Conservation (phyloP, 176 grass and related monocot genomes). For the Lolium perenne region DNA sequence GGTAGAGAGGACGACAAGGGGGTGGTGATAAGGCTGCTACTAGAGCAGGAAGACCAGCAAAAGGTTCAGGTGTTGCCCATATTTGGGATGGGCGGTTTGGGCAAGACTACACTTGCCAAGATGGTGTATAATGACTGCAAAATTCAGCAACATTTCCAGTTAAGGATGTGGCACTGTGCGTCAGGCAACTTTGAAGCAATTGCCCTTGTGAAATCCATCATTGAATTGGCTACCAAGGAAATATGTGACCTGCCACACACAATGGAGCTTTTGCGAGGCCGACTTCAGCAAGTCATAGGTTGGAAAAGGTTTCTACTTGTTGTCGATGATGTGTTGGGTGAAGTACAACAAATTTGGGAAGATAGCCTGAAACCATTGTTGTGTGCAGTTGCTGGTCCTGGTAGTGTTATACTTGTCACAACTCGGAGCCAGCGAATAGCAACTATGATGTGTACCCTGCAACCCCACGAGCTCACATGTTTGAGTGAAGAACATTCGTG, state of each 20-base stretch:
- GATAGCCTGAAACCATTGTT: neutral
- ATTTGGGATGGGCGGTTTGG: constrained; percentile 53
- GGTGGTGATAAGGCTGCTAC: constrained; percentile 25
- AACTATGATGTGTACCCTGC: neutral
- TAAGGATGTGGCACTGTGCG: constrained; percentile 52
- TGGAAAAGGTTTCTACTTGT: constrained; percentile 39
- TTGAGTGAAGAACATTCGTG: constrained; percentile 5
- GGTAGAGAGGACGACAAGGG: constrained; percentile 20
- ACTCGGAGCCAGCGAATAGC: neutral
- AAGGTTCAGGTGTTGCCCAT: constrained; percentile 35
- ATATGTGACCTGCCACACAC: neutral
- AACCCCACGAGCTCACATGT: neutral
- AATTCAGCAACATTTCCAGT: constrained; percentile 28
- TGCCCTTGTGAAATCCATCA: neutral
- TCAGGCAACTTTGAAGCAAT: constrained; percentile 22
- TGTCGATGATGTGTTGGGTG: constrained; percentile 58
- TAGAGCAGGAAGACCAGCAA: neutral
- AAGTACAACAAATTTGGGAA: constrained; percentile 5
- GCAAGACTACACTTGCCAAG: constrained; percentile 55
- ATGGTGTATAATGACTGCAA: constrained; percentile 44
- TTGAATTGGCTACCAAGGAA: neutral
- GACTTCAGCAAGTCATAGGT: neutral
- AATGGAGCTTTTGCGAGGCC: neutral
- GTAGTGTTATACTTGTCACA: constrained; percentile 39
- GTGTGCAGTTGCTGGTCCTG: neutral